Conservation (phyloP, 2,329 filamentous ascomycete genomes). For the Aotearoamyces nothofagi region DNA sequence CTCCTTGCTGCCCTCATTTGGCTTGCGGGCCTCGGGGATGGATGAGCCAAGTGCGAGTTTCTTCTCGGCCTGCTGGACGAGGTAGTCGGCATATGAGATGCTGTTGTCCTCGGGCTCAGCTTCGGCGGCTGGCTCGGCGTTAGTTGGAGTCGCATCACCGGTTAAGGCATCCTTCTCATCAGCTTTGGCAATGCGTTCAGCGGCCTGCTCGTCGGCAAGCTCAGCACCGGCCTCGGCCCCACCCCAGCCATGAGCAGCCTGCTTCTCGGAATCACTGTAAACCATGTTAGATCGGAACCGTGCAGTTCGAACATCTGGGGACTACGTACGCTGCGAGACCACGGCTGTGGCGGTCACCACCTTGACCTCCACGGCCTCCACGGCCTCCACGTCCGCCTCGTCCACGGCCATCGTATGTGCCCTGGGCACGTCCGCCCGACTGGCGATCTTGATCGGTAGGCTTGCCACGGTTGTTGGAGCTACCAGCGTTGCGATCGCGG, state of each 20-base stretch:
- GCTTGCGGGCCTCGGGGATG: slow-evolving; percentile 60
- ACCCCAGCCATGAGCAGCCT: slow-evolving; percentile 82
- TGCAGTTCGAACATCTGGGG: slow-evolving; percentile 8
- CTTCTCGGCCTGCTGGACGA: slow-evolving; percentile 63
- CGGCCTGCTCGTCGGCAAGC: slow-evolving; percentile 82
- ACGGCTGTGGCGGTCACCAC: slow-evolving; percentile 22
- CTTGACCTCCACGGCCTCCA: slow-evolving; percentile 11
- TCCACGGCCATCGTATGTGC: slow-evolving; percentile 47
- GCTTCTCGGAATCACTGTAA: slow-evolving; percentile 64
- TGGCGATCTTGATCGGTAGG: slow-evolving; percentile 47
- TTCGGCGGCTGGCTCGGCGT: slow-evolving; percentile 24
- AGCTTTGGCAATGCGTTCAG: slow-evolving; percentile 71
- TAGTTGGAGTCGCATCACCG: slow-evolving; percentile 24
- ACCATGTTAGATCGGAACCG: slow-evolving; percentile 17
- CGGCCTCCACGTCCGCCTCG: slow-evolving; percentile 10
- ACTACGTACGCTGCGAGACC: slow-evolving; percentile 16
- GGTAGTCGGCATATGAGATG: slow-evolving; percentile 82
- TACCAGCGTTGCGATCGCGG: slow-evolving; percentile 75
- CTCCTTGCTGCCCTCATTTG: slow-evolving; percentile 79
- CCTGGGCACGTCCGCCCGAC: slow-evolving; percentile 24
- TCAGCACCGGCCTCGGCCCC: slow-evolving; percentile 67
- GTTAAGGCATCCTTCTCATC: slow-evolving; percentile 62
- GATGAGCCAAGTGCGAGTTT: slow-evolving; percentile 54
- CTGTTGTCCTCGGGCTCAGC: slow-evolving; percentile 55
- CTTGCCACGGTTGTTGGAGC: slow-evolving; percentile 69